Evolutionary conservation across 192 early-diverging fungal genomes (phyloP), one percentile per base, ranked within the genome.

Genomic region (Umbelopsis ramanniana): DNA sequence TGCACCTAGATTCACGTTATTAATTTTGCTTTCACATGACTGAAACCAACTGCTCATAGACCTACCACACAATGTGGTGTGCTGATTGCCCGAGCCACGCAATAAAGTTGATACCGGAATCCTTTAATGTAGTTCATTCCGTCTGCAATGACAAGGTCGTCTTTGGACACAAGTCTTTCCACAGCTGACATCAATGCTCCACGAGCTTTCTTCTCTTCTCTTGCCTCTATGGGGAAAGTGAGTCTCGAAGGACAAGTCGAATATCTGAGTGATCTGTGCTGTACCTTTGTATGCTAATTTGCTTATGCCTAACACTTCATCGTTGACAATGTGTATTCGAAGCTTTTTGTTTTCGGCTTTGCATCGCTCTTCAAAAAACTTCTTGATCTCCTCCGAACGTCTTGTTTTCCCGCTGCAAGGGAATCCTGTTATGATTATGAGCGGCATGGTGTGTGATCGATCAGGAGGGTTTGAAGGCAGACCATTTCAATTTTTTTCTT

Each of bases 51-150:
- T 33, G 43, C 6, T 45, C 40, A 4, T 66, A 43, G 22, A 70
- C 78, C 76, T 81, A 93, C 87, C 17, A 93, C 87, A 69, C 96
- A 97, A 47, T 93, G 91, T 7, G 97, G 93, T 0, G 96, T 97
- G 54, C 91, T 87, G 37, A 95, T 84, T 47, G 91, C 92, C 23
- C 94, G 88, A 0, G 94, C 90, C 17, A 96, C 83, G 75, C 95
- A 96, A 81, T 95, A 96, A 23, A 98, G 86, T 80, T 98, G 96
- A 83, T 98, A 99, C 71, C 98, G 86, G 75, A 95, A 95, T 6
- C 98, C 97, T 84, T 99, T 99, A 79, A 99, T 98, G 82, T 98
- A 98, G 80, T 99, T 99, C 74, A 97, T 77, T n/a, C 86, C 85
- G 74, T 99, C 98, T 8, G 88, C 94, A 54, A 99, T 96, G 14